Evolutionary conservation across 768 basidiomycete species (phyloP).

Genomic region (Amanita thiersii): DNA sequence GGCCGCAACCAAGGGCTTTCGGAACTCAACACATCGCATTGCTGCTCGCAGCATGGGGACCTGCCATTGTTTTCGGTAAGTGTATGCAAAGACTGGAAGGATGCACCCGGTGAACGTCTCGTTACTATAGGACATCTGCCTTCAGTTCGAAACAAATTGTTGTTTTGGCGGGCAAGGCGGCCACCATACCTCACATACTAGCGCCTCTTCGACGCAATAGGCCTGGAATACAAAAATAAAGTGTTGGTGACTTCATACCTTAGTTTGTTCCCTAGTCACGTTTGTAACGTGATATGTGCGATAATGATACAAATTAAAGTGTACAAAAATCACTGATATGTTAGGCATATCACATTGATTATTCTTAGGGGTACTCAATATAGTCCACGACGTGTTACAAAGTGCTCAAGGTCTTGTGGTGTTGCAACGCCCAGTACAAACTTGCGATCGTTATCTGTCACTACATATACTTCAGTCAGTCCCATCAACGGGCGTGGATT

Average conservation of each 20-base stretch:
- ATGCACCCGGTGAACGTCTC: constrained; percentile 1
- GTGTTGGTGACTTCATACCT: no score
- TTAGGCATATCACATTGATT: neutral
- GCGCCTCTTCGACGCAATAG: no score
- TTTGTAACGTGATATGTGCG: neutral
- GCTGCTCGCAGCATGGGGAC: constrained; percentile 52
- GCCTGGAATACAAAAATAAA: no score
- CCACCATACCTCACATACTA: constrained; percentile 4
- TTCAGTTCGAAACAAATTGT: constrained; percentile 27
- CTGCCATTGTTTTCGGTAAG: constrained; percentile 46
- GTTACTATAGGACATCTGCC: constrained; percentile 25
- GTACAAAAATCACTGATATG: neutral
- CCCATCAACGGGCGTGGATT: neutral
- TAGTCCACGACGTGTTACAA: constrained; percentile 43
- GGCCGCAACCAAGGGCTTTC: constrained; percentile 38
- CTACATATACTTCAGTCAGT: constrained; percentile 28
- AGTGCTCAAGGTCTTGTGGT: constrained; percentile 61
- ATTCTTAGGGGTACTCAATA: no score
- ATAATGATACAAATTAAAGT: neutral
- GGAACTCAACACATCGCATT: constrained; percentile 62
- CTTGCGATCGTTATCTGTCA: constrained; percentile 76
- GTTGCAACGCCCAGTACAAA: constrained; percentile 82
- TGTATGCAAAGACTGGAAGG: constrained; percentile 2
- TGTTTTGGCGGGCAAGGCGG: constrained; percentile 21
- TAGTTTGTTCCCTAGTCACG: neutral